Conservation (phyloP, 805 yeast species). For the Suhomyces canberraensis region DNA sequence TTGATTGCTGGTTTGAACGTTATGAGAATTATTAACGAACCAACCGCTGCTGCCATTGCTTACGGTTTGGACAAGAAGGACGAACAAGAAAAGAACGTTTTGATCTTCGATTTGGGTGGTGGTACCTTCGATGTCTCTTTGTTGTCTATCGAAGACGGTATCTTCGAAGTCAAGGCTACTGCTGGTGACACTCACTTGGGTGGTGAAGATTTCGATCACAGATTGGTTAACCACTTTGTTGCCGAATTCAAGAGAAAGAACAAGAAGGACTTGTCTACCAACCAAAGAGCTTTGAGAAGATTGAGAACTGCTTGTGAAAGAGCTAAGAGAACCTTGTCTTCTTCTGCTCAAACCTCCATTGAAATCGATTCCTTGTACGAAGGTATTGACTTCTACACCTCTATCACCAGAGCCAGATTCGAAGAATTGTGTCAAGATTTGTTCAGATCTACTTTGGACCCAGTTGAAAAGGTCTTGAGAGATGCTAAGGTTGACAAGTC, state of each 20-base stretch:
- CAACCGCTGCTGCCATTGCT: constrained; percentile 34
- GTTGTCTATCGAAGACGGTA: constrained; percentile 47
- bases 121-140: constrained; percentile 48
- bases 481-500: constrained; percentile 91
- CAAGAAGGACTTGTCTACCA: constrained; percentile 87
- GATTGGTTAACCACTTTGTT: constrained; percentile 90
- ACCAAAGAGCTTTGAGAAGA: constrained; percentile 98
- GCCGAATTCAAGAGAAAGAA: constrained; percentile 97
- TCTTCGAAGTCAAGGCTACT: constrained; percentile 47
- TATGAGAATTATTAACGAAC: constrained; percentile 33
- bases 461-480: constrained; percentile 91
- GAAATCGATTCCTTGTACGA: constrained; percentile 94
- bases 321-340: constrained; percentile 97
- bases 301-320: constrained; percentile 98
- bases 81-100: constrained; percentile 57
- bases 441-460: constrained; percentile 91
- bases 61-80: constrained; percentile 51
- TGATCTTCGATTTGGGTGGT: constrained; percentile 45
- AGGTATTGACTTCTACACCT: constrained; percentile 95
- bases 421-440: constrained; percentile 93
- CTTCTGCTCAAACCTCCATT: constrained; percentile 90
- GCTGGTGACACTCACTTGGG: constrained; percentile 67
- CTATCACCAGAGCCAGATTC: constrained; percentile 95
- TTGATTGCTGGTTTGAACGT: constrained; percentile 33
- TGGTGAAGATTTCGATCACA: constrained; percentile 98